Base-by-base conservation (phyloP, 2,329 filamentous ascomycete species). In the Alternaria triticina region DNA sequence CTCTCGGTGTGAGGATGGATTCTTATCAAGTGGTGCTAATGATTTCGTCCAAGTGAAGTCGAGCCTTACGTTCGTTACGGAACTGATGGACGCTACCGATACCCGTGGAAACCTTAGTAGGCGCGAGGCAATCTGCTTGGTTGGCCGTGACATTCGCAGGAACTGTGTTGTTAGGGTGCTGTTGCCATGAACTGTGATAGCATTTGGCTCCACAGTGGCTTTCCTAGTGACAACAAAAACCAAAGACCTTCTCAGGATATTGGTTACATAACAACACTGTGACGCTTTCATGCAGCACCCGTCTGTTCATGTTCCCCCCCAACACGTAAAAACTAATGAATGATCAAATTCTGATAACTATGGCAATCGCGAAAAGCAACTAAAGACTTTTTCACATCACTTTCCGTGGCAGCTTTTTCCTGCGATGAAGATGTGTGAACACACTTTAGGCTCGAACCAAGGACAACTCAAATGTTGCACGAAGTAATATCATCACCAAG, bases 21-120 rank as follows among this genome's bases (percentile, higher is more conserved):
- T 45, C 40, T 40, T 58, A 40, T 36, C 54, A 22, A 20, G 43
- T 43, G 47, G 28, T 66, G 59, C 65, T 71, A 59, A 69, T 57
- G 20, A 30, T 17, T 15, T 11, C 11, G 54, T 17, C 30, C 13
- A 66, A 69, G 68, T 36, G 59, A 63, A 25, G 51, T 52, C 44
- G 66, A 65, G 36, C 27, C 46, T 22, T 50, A 61, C 43, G 55
- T 61, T n/a, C 60, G 40, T 23, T 62, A 63, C 65, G 61, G 64
- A n/a, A 59, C 67, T 17, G 45, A 68, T 30, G 62, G 59, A 13
- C 54, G 45, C 15, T 79, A 71, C 64, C 57, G 70, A 65, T 79
- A 79, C 54, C 75, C 76, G 8, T 78, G 75, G 76, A 77, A 76
- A 66, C 75, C 77, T 58, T 73, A 73, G 6, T 78, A 73, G 66